These are phyloP conservation scores for Plectranthus barbatus DNA, from an alignment of 257 asterid species.

Conservation along the genomic window DNA sequence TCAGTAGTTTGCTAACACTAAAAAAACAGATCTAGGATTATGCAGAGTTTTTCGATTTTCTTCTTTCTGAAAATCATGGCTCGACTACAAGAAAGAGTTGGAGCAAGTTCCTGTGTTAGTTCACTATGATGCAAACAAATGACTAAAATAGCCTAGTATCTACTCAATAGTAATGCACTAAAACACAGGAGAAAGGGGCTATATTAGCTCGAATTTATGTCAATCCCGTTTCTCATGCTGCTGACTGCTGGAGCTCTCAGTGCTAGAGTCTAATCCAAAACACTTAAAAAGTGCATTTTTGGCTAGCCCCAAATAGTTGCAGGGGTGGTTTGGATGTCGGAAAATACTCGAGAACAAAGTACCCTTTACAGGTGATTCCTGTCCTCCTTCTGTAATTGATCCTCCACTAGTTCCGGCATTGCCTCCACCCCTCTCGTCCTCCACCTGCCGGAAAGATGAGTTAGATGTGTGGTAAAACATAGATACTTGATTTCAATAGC, in stretches of 20 bases:
- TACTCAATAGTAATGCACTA: neutral
- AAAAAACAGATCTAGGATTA: no score
- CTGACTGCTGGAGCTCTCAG: slow-evolving; percentile 16
- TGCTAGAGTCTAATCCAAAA: slow-evolving; percentile 42
- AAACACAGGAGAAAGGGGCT: neutral
- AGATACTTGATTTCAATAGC: neutral
- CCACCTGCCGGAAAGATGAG: slow-evolving; percentile 23
- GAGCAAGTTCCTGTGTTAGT: neutral
- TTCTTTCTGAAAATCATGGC: neutral
- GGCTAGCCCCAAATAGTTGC: slow-evolving; percentile 40
- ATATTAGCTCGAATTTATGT: no score
- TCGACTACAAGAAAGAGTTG: neutral
- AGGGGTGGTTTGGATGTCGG: slow-evolving; percentile 43
- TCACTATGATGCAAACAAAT: neutral
- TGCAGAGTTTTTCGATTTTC: no score
- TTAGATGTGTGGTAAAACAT: neutral
- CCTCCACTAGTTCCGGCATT: slow-evolving; percentile 22
- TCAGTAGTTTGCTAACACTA: no score
- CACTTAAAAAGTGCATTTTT: slow-evolving; percentile 58
- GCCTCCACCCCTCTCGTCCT: slow-evolving; percentile 14
- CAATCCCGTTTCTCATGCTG: slow-evolving; percentile 42
- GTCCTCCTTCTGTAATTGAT: slow-evolving; percentile 23
- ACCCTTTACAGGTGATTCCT: slow-evolving; percentile 25
- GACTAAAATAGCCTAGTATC: neutral
- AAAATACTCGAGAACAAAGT: slow-evolving; percentile 8